Conservation (phyloP, 805 yeast species). For the Alloascoidea hylecoeti region DNA sequence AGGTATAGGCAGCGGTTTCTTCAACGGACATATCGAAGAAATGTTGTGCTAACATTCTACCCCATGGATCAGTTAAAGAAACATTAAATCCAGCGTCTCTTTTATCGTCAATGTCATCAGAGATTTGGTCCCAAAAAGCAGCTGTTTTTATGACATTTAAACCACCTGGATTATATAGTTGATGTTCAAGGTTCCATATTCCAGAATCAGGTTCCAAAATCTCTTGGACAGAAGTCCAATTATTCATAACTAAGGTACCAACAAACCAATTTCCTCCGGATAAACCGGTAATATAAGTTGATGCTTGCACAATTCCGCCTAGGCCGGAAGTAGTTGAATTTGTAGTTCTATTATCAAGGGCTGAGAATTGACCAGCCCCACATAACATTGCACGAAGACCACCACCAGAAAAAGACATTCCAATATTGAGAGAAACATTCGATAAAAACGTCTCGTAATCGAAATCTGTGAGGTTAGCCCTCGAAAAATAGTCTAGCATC, state of each 20-base stretch:
- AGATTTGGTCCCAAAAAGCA: conserved; percentile 7
- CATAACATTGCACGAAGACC: conserved; percentile 80
- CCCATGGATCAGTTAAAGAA: conserved; percentile 73
- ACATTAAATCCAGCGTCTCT: conserved; percentile 51
- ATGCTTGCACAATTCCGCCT: conserved; percentile 58
- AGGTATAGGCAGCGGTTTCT: conserved; percentile 42
- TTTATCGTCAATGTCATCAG: conserved; percentile 31
- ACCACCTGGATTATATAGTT: conserved; percentile 25
- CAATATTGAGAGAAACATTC: conserved; percentile 15
- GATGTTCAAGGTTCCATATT: conserved; percentile 23
- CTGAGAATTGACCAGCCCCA: conserved; percentile 77
- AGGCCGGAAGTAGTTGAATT: conserved; percentile 38
- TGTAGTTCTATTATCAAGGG: conserved; percentile 56
- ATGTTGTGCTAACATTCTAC: conserved; percentile 51
- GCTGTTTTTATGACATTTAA: not conserved
- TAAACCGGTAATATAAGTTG: conserved; percentile 60
- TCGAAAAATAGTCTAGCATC: conserved; percentile 27
- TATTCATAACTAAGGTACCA: conserved; percentile 50
- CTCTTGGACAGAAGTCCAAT: conserved; percentile 52
- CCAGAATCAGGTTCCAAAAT: conserved; percentile 30
- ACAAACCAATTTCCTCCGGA: conserved; percentile 80
- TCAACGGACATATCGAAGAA: conserved; percentile 39
- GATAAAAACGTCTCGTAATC: conserved; percentile 22
- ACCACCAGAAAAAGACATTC: conserved; percentile 66
- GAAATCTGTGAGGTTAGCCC: conserved; percentile 31